Conservation (phyloP, 805 yeast species). For the Lipomyces sp. region DNA sequence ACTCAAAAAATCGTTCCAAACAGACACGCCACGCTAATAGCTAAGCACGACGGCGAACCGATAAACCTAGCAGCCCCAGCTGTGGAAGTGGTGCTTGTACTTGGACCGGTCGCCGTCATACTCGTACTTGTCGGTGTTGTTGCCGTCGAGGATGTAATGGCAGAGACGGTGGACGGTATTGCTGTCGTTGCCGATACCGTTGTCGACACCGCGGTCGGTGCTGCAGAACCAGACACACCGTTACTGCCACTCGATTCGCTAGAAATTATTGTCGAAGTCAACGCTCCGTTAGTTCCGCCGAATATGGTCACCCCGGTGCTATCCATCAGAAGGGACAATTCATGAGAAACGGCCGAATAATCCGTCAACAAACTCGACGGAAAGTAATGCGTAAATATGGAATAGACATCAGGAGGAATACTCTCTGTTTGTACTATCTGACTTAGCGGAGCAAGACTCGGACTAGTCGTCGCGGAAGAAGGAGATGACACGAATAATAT, state of each 20-base stretch:
- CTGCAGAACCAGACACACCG: not conserved
- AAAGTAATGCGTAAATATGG: slow-evolving; percentile 27
- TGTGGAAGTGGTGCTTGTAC: not conserved
- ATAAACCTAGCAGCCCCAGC: not conserved
- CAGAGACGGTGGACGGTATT: not conserved
- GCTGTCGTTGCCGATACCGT: not conserved
- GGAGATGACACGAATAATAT: not conserved
- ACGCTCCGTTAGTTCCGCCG: not conserved
- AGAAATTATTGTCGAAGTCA: not conserved
- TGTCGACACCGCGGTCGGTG: not conserved
- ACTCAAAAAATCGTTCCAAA: not conserved
- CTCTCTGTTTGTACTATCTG: slow-evolving; percentile 16
- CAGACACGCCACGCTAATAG: not conserved
- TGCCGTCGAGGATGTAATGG: not conserved
- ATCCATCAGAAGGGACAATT: slow-evolving; percentile 13
- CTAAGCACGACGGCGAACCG: not conserved
- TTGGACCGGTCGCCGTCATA: not conserved
- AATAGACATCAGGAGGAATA: slow-evolving; percentile 22
- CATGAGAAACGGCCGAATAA: slow-evolving; percentile 16
- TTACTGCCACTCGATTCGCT: not conserved
- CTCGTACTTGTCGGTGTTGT: not conserved
- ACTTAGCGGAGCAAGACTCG: slow-evolving; percentile 8
- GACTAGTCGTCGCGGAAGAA: not conserved
- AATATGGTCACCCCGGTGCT: slow-evolving; percentile 19
- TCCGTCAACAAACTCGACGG: slow-evolving; percentile 29